Conservation (phyloP, 1,139 yeast genomes). For the Taphrina sp. region DNA sequence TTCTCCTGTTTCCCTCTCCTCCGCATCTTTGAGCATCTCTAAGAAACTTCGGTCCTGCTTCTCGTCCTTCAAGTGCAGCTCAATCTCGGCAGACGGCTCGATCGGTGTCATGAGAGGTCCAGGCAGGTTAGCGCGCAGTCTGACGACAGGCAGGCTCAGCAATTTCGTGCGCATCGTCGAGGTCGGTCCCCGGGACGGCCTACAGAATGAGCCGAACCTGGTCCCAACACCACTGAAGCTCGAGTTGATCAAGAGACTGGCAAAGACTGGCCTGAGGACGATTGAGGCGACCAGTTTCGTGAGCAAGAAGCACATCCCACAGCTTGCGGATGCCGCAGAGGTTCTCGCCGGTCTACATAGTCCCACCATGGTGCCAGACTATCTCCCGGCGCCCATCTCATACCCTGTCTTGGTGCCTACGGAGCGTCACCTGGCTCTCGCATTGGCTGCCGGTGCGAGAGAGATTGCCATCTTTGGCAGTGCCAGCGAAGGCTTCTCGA, state of each 20-base stretch:
- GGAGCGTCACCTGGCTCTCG: conserved; percentile 43
- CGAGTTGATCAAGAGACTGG: conserved; percentile 43
- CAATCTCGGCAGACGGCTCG: too few relatives aligned
- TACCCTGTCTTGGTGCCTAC: conserved; percentile 45
- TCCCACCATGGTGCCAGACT: background rate
- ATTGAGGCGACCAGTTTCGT: conserved; percentile 46
- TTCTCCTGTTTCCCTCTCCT: background rate
- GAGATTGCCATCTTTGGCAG: conserved; percentile 46
- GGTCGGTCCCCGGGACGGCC: conserved; percentile 46
- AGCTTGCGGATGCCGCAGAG: conserved; percentile 42
- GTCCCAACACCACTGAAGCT: conserved; percentile 44
- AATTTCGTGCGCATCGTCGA: conserved; percentile 41
- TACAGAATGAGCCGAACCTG: conserved; percentile 43
- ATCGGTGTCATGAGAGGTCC: too few relatives aligned
- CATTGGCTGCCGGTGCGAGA: conserved; percentile 39
- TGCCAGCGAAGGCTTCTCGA: conserved; percentile 45
- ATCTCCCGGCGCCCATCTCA: conserved; percentile 33
- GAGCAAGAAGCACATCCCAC: conserved; percentile 48
- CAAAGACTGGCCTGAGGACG: conserved; percentile 41
- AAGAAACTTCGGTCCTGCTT: too few relatives aligned
- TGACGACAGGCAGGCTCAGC: background rate
- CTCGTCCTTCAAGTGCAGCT: too few relatives aligned
- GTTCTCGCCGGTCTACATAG: conserved; percentile 35
- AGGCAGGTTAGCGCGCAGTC: too few relatives aligned
- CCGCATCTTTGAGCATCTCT: too few relatives aligned